These are phyloP conservation scores for Aureobasidium subglaciale DNA, from an alignment of 2,329 filamentous ascomycete genomes.

Conservation along the genomic window DNA sequence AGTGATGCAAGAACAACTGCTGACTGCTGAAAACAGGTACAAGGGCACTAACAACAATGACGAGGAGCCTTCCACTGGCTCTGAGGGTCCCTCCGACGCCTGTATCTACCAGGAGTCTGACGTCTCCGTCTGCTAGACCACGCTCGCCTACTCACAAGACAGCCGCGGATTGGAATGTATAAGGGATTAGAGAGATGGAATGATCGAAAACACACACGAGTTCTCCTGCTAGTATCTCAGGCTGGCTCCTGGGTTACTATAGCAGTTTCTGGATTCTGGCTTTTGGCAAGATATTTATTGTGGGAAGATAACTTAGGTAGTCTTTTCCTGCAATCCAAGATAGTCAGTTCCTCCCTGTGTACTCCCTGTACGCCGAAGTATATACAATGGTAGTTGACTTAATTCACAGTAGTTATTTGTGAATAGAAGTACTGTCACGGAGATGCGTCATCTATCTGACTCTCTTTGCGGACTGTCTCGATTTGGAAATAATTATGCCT, in stretches of 20 bases:
- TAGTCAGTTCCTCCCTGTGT: no score
- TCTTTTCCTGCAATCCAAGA: not conserved
- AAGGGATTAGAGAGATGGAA: not conserved
- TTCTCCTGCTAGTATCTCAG: not conserved
- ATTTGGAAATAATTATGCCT: no score
- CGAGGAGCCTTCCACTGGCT: conserved; percentile 28
- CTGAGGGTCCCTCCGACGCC: conserved; percentile 26
- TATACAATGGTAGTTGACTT: no score
- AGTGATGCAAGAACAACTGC: not conserved
- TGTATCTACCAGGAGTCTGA: conserved; percentile 29
- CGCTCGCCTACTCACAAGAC: no score
- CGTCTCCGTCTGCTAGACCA: conserved; percentile 18
- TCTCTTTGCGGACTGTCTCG: no score
- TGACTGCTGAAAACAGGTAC: conserved; percentile 18
- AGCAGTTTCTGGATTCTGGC: not conserved
- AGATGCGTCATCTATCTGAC: no score
- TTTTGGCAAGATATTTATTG: not conserved
- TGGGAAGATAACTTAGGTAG: not conserved
- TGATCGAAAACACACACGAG: not conserved
- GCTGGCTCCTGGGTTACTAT: not conserved
- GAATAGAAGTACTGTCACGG: no score
- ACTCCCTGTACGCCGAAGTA: no score
- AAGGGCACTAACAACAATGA: conserved; percentile 28
- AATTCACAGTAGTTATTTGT: no score
- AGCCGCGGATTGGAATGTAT: no score